Conservation (phyloP, 148 eudicot species). For the Persicaria tinctoria region DNA sequence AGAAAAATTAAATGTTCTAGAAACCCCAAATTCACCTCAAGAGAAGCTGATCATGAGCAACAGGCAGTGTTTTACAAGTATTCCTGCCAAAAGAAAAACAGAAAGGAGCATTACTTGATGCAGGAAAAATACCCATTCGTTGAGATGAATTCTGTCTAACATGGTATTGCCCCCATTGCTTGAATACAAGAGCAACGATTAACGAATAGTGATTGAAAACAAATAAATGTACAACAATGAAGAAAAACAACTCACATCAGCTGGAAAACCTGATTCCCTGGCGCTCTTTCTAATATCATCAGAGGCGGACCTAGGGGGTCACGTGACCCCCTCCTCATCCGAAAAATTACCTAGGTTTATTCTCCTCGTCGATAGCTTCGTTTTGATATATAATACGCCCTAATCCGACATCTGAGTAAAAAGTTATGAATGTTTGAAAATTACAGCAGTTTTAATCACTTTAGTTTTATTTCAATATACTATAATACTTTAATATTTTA, state of each 20-base stretch:
- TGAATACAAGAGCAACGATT: background rate
- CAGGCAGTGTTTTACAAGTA: constrained; percentile 42
- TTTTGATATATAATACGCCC: too few relatives aligned
- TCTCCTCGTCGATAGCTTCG: too few relatives aligned
- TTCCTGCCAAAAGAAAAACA: constrained; percentile 32
- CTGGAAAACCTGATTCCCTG: constrained; percentile 51
- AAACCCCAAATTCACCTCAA: constrained; percentile 42
- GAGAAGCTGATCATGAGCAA: constrained; percentile 57
- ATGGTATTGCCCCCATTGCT: background rate
- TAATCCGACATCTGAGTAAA: too few relatives aligned
- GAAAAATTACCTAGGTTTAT: too few relatives aligned
- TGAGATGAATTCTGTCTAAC: background rate
- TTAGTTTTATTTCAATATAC: too few relatives aligned
- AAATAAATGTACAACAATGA: background rate
- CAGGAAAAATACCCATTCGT: background rate
- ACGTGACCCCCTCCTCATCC: too few relatives aligned
- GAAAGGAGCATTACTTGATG: background rate
- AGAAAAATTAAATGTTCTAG: background rate
- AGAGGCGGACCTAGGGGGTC: too few relatives aligned
- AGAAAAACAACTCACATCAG: constrained; percentile 39
- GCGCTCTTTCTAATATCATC: constrained; percentile 47
- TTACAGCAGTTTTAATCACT: too few relatives aligned
- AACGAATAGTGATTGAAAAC: background rate
- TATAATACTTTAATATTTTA: too few relatives aligned
- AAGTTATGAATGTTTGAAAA: too few relatives aligned